These are phyloP conservation scores for Leccinum longicurvipes DNA, from an alignment of 768 basidiomycete species.

Conservation along the genomic window DNA sequence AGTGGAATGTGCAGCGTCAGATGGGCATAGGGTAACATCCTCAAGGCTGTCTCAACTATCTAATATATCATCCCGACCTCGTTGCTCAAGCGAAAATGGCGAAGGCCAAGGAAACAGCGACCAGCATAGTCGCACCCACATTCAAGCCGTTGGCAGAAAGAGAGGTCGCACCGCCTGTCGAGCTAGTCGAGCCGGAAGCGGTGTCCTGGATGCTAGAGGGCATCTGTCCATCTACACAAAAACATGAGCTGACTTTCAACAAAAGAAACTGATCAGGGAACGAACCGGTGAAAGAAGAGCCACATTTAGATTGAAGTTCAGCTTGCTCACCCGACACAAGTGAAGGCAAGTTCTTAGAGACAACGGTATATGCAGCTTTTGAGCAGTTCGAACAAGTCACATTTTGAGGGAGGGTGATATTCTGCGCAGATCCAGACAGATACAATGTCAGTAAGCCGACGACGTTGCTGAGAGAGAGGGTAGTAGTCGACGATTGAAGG, in stretches of 20 bases:
- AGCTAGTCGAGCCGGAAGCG: conserved; percentile 21
- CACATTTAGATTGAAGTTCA: conserved; percentile 38
- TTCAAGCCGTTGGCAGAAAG: conserved; percentile 22
- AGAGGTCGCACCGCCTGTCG: conserved; percentile 18
- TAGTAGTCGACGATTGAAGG: conserved; percentile 39
- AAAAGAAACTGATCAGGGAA: background rate
- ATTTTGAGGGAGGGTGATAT: conserved; percentile 29
- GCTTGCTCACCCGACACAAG: conserved; percentile 29
- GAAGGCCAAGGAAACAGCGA: conserved; percentile 35
- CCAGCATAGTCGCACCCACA: conserved; percentile 27
- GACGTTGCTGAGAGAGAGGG: conserved; percentile 21
- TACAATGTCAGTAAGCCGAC: conserved; percentile 7
- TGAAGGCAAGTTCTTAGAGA: conserved; percentile 35
- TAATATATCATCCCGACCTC: background rate
- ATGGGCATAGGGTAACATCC: background rate
- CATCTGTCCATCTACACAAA: conserved; percentile 28
- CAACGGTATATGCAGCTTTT: conserved; percentile 49
- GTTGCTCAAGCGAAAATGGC: conserved; percentile 31
- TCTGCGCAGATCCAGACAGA: conserved; percentile 1
- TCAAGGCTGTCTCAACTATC: background rate
- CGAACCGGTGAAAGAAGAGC: conserved; percentile 52
- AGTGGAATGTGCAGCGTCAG: background rate
- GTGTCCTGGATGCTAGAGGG: conserved; percentile 26
- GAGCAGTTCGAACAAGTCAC: conserved; percentile 52
- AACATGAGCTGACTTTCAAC: background rate